Conservation (phyloP, 2,329 filamentous ascomycete species). For the Lachnellula suecica region DNA sequence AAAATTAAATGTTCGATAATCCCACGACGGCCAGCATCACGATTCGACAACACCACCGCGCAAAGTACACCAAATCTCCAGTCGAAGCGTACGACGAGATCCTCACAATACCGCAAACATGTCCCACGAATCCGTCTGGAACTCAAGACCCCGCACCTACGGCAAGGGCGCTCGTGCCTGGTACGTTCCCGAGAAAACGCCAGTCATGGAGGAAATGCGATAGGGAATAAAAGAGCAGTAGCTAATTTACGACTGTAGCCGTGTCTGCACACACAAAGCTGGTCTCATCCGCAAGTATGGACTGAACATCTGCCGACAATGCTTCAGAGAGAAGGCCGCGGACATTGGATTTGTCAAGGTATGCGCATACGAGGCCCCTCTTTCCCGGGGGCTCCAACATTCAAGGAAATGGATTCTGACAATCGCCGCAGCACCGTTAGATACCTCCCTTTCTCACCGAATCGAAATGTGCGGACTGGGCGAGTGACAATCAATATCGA, state of each 20-base stretch:
- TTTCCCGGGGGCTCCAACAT: background rate
- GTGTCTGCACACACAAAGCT: constrained; percentile 89
- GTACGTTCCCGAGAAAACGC: constrained; percentile 70
- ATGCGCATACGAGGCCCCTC: constrained; percentile 17
- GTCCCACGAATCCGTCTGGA: constrained; percentile 98
- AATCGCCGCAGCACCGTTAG: constrained; percentile 27
- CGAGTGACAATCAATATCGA: constrained; percentile 8
- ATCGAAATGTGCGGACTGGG: constrained; percentile 17
- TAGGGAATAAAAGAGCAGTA: background rate
- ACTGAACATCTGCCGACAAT: constrained; percentile 82
- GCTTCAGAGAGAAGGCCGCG: constrained; percentile 72
- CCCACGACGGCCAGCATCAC: too few species aligned
- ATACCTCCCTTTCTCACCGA: constrained; percentile 11
- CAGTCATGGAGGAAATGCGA: background rate
- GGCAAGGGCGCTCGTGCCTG: constrained; percentile 94
- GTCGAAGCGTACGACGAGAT: background rate
- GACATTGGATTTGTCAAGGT: constrained; percentile 76
- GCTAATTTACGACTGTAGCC: constrained; percentile 46
- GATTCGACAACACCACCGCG: background rate
- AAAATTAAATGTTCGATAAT: too few species aligned
- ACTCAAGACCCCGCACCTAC: constrained; percentile 95
- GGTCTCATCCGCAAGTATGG: constrained; percentile 99
- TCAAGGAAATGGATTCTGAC: constrained; percentile 4
- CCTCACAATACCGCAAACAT: constrained; percentile 48
- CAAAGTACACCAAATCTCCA: background rate